Evolutionary conservation across 2,329 filamentous ascomycete species (phyloP).

Genomic region (Fusarium azukiicola): DNA sequence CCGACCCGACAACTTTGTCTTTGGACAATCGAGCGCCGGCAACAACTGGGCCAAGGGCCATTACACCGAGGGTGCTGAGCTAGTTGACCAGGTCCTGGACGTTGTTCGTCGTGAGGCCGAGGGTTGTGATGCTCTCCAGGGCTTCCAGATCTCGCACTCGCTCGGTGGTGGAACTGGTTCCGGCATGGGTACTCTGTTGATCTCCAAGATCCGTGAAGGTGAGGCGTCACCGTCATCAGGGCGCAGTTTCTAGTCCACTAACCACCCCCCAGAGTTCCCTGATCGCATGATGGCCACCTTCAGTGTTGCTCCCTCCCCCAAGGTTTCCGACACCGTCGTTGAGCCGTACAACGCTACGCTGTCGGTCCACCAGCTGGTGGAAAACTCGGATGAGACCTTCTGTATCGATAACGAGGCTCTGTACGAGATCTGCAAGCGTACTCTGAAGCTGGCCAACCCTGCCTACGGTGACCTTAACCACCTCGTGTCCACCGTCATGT

Average conservation of each 20-base stretch:
- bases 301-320: constrained; percentile 8
- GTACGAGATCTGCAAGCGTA: constrained; percentile 18
- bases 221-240: not conserved
- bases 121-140: constrained; percentile 16
- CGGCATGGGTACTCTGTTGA: constrained; percentile 11
- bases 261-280: not conserved
- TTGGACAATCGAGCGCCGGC: constrained; percentile 18
- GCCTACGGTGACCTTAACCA: constrained; percentile 14
- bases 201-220: constrained; percentile 19
- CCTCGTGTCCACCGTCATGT: constrained; percentile 17
- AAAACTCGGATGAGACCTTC: constrained; percentile 15
- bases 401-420: constrained; percentile 16
- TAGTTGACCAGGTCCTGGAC: constrained; percentile 16
- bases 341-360: constrained; percentile 15
- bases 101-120: constrained; percentile 13
- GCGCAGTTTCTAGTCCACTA: not conserved
- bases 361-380: constrained; percentile 9
- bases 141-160: constrained; percentile 13
- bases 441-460: constrained; percentile 15
- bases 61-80: constrained; percentile 18
- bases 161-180: constrained; percentile 11
- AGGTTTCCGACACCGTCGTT: constrained; percentile 13
- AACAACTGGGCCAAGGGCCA: constrained; percentile 19
- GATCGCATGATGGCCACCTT: constrained; percentile 15
- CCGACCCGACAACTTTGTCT: constrained; percentile 15